These are phyloP conservation scores for Amylocarpus encephaloides DNA, from an alignment of 2,329 filamentous ascomycete genomes.

Conservation along the genomic window DNA sequence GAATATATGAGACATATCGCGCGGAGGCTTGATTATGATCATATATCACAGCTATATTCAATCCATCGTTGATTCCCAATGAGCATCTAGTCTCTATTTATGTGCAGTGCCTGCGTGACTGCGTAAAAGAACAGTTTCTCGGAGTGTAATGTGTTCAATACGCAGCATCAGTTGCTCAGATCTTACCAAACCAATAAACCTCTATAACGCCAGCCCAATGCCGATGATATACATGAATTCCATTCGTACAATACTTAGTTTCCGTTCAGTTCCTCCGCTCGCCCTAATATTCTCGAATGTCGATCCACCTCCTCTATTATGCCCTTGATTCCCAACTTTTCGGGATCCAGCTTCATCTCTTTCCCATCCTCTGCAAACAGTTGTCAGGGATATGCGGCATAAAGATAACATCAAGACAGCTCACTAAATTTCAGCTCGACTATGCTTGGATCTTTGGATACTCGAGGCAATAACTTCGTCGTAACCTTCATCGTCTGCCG, in stretches of 20 bases:
- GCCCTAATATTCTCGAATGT: conserved; percentile 75
- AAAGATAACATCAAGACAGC: conserved; percentile 18
- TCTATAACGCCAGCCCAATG: conserved; percentile 27
- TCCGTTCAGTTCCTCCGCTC: conserved; percentile 70
- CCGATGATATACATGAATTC: conserved; percentile 15
- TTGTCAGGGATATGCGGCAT: background rate
- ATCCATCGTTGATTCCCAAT: background rate
- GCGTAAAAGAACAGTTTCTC: too few species aligned
- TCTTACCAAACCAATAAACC: background rate
- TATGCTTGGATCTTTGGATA: conserved; percentile 60
- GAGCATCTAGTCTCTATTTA: background rate
- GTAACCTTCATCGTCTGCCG: conserved; percentile 71
- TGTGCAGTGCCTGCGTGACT: background rate
- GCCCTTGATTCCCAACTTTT: conserved; percentile 76
- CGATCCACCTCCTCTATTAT: conserved; percentile 84
- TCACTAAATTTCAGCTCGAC: conserved; percentile 82
- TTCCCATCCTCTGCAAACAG: conserved; percentile 76
- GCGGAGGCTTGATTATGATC: background rate
- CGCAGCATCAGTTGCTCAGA: too few species aligned
- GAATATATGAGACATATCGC: background rate
- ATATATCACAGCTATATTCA: background rate
- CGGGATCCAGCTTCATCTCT: conserved; percentile 75
- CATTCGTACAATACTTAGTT: conserved; percentile 18
- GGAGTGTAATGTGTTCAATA: too few species aligned
- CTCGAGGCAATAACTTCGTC: conserved; percentile 66